These are phyloP conservation scores for Fusarium sambucinum DNA, from an alignment of 2,329 filamentous ascomycete species.

Conservation along the genomic window DNA sequence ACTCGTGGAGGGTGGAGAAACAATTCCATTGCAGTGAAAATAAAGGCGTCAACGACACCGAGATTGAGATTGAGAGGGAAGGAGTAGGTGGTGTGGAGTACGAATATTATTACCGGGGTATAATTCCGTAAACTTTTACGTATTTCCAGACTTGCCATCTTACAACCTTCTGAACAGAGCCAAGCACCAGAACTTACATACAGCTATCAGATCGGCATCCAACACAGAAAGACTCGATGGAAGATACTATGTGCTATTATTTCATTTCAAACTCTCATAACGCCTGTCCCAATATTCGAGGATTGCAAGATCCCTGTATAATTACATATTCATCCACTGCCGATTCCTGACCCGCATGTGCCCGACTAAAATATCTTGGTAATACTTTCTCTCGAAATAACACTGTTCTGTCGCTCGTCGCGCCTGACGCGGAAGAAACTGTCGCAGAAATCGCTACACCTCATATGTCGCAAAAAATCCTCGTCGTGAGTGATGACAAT, in stretches of 20 bases:
- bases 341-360: neutral
- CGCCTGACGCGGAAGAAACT: conserved; percentile 89
- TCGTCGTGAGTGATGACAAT: conserved; percentile 99
- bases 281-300: neutral
- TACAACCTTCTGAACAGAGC: neutral
- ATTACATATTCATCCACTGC: conserved; percentile 6
- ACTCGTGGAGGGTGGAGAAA: conserved; percentile 37
- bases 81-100: conserved; percentile 32
- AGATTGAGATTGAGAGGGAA: conserved; percentile 2
- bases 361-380: conserved; percentile 58
- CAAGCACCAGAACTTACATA: neutral
- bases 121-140: conserved; percentile 40
- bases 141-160: conserved; percentile 10
- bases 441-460: conserved; percentile 92
- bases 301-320: conserved; percentile 6
- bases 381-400: conserved; percentile 79
- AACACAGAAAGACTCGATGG: neutral
- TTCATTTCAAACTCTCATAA: conserved; percentile 19
- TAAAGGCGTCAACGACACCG: conserved; percentile 37
- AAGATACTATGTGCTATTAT: neutral
- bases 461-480: conserved; percentile 93
- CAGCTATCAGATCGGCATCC: neutral
- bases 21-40: conserved; percentile 18
- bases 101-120: conserved; percentile 40
- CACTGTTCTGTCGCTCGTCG: conserved; percentile 86